These are phyloP conservation scores for Irineochytrium annulatum DNA, from an alignment of 192 early-diverging fungal genomes.

Conservation along the genomic window DNA sequence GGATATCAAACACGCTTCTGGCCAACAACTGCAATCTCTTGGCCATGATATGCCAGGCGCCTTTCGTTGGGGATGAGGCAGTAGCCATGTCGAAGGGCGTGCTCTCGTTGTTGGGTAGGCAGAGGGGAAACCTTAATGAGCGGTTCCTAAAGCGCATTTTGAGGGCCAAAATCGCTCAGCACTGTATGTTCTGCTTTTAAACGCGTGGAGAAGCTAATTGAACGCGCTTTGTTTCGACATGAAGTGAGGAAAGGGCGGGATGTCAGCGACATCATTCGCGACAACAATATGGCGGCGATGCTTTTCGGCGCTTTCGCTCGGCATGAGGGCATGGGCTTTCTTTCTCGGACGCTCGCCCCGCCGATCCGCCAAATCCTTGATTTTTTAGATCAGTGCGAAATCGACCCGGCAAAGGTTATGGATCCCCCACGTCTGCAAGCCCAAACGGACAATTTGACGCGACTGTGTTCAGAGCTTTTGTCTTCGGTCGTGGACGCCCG, in stretches of 20 bases:
- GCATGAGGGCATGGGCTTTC: conserved; percentile 31
- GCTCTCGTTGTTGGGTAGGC: conserved; percentile 25
- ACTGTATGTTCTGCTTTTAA: conserved; percentile 16
- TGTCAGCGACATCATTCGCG: conserved; percentile 38
- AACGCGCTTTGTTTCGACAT: no score
- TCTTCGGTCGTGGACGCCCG: neutral
- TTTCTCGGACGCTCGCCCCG: conserved; percentile 19
- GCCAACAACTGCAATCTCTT: conserved; percentile 31
- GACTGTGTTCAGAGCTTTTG: neutral
- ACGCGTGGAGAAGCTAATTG: no score
- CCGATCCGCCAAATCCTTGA: conserved; percentile 22
- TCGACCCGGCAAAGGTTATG: conserved; percentile 30
- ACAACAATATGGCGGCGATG: conserved; percentile 48
- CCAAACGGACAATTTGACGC: conserved; percentile 4
- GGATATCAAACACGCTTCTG: conserved; percentile 21
- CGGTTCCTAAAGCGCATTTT: conserved; percentile 40
- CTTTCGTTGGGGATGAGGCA: conserved; percentile 40
- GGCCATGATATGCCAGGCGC: conserved; percentile 33
- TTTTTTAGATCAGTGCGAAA: conserved; percentile 34
- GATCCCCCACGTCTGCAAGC: no score
- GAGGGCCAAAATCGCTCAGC: conserved; percentile 22
- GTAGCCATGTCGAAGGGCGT: conserved; percentile 35
- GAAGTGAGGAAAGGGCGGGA: conserved; percentile 35
- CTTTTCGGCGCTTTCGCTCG: conserved; percentile 38
- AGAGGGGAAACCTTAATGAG: conserved; percentile 21